These are phyloP conservation scores for Malus hybrid DNA, from an alignment of 331 rosid genomes.

Conservation along the genomic window DNA sequence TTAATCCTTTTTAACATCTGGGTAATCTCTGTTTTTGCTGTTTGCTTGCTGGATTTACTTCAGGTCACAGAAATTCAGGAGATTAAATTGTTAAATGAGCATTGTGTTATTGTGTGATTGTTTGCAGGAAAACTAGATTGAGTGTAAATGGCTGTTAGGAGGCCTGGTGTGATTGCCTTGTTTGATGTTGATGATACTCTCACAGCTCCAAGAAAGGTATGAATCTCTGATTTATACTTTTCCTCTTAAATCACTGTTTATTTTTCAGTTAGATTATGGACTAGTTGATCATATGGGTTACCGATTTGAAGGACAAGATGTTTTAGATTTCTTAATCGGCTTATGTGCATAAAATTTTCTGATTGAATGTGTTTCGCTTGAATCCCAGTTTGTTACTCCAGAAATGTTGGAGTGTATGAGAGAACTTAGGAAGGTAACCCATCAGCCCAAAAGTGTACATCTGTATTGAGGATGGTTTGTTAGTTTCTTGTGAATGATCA, in stretches of 20 bases:
- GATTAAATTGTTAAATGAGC: conserved; percentile 1
- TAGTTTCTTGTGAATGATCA: not conserved
- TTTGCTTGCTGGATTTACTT: not conserved
- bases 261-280: not conserved
- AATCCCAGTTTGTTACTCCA: conserved; percentile 45
- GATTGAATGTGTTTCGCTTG: not conserved
- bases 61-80: not conserved
- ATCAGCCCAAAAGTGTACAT: not conserved
- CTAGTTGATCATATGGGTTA: not conserved
- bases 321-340: not conserved
- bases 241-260: not conserved
- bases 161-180: conserved; percentile 76
- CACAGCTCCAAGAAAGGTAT: conserved; percentile 88
- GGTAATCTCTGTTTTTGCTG: not conserved
- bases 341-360: not conserved
- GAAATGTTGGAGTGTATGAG: conserved; percentile 57
- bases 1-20: not conserved
- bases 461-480: not conserved
- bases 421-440: conserved; percentile 58
- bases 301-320: not conserved
- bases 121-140: conserved; percentile 8
- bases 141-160: conserved; percentile 49
- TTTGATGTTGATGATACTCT: conserved; percentile 99
- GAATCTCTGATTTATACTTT: conserved; percentile 3
- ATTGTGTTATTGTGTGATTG: conserved; percentile 20